phyloP scores from a whole-genome alignment of 352 stramenopile genomes.

The Globisporangium okanoganense region DNA sequence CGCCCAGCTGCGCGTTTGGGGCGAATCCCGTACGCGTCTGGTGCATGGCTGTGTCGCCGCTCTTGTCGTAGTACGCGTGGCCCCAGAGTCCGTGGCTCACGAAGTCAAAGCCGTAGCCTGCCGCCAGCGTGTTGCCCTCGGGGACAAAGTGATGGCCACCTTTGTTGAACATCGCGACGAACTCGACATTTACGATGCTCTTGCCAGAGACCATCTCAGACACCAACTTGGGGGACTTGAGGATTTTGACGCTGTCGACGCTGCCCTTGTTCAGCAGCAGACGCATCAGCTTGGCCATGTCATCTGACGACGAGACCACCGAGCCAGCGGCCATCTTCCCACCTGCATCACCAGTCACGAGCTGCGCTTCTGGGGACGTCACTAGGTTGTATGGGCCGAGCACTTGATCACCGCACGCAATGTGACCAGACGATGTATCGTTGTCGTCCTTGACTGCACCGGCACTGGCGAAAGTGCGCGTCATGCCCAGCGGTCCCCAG shows the following conservation, averaged over 20 bases:
- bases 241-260: constrained; percentile 39
- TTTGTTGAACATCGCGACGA: constrained; percentile 31
- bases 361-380: constrained; percentile 26
- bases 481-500: constrained; percentile 57
- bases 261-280: constrained; percentile 65
- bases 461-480: constrained; percentile 31
- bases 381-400: constrained; percentile 44
- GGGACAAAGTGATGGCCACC: constrained; percentile 42
- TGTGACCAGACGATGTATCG: constrained; percentile 28
- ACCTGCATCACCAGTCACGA: constrained; percentile 18
- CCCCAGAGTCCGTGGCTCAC: constrained; percentile 51
- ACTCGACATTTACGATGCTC: constrained; percentile 27
- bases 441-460: neutral
- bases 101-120: constrained; percentile 67
- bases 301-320: constrained; percentile 42
- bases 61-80: constrained; percentile 67
- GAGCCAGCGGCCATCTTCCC: constrained; percentile 41
- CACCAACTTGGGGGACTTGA: constrained; percentile 39
- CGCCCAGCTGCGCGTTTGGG: constrained; percentile 38
- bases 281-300: constrained; percentile 50
- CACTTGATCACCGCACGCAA: constrained; percentile 36
- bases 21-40: constrained; percentile 54
- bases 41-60: constrained; percentile 48
- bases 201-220: constrained; percentile 61
- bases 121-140: constrained; percentile 46